Percentiles rank a stretch among this genome's conserved stretches.
phyloP scores from a whole-genome alignment of 352 stramenopile genomes.

The Sclerospora graminicola region DNA sequence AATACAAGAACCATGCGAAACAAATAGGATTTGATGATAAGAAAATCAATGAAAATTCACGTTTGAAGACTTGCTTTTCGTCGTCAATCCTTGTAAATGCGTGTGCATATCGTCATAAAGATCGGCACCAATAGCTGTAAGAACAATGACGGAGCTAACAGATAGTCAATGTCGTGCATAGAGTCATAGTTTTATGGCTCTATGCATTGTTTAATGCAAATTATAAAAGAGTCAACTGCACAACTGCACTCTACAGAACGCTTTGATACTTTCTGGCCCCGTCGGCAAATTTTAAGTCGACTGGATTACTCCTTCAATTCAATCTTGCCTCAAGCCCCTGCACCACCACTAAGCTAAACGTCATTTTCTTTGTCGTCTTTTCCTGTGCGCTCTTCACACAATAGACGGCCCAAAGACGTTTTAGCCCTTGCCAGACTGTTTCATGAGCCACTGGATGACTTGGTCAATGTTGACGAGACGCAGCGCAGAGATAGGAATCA shows the following conservation, averaged over 20 bases:
- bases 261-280: not conserved
- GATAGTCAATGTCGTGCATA: too few relatives aligned
- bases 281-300: slow-evolving; percentile 4
- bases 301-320: slow-evolving; percentile 2
- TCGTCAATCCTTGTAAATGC: too few relatives aligned
- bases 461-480: slow-evolving; percentile 96
- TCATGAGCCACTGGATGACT: slow-evolving; percentile 95
- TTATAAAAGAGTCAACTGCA: slow-evolving; percentile 17
- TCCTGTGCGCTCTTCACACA: not conserved
- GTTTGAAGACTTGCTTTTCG: too few relatives aligned
- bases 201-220: too few relatives aligned
- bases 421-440: slow-evolving; percentile 88
- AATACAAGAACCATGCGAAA: too few relatives aligned
- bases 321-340: not conserved
- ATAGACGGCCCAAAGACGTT: slow-evolving; percentile 2
- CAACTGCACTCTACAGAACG: slow-evolving; percentile 28
- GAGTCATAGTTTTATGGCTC: too few relatives aligned
- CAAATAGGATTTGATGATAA: too few relatives aligned
- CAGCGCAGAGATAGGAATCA: slow-evolving; percentile 96
- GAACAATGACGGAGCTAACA: too few relatives aligned
- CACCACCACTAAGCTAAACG: not conserved
- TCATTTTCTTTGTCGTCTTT: slow-evolving; percentile 9
- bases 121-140: too few relatives aligned
- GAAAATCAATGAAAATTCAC: too few relatives aligned
- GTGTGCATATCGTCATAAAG: too few relatives aligned